A percentile compares a stretch with the other conserved stretches of the same genome.
phyloP scores from a whole-genome alignment of 225 moss, liverwort and hornwort species.

The Pseudoscleropodium purum region DNA sequence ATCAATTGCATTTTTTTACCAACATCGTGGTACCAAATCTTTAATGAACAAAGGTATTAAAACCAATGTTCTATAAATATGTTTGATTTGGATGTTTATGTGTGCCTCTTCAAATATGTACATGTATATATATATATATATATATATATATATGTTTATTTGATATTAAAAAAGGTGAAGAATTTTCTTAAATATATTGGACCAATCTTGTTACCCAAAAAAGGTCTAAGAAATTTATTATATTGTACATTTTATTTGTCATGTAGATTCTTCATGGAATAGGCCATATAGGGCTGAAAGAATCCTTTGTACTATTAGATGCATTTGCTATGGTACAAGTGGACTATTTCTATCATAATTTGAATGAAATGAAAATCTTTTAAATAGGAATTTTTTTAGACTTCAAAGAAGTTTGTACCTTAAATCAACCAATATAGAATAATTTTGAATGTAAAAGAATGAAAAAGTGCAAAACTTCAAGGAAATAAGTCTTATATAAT shows the following conservation, averaged over 20 bases:
- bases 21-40: too few relatives aligned
- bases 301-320: background rate
- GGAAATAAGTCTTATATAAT: background rate
- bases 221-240: background rate
- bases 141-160: too few relatives aligned
- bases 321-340: background rate
- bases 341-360: background rate
- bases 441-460: background rate
- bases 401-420: fast-evolving
- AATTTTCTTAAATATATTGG: background rate
- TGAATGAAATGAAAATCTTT: background rate
- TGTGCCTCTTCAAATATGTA: fast-evolving
- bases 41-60: too few relatives aligned
- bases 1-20: too few relatives aligned
- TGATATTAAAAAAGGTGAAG: background rate
- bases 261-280: fast-evolving
- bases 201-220: background rate
- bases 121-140: too few relatives aligned
- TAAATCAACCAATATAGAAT: background rate
- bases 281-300: fast-evolving
- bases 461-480: background rate
- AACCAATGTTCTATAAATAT: too few relatives aligned
- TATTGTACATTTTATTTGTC: background rate
- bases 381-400: background rate
- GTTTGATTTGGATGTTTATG: too few relatives aligned